Evolutionary conservation across 495 filamentous ascomycete genomes (phyloP).

Genomic region (Clavariopsis aquatica): DNA sequence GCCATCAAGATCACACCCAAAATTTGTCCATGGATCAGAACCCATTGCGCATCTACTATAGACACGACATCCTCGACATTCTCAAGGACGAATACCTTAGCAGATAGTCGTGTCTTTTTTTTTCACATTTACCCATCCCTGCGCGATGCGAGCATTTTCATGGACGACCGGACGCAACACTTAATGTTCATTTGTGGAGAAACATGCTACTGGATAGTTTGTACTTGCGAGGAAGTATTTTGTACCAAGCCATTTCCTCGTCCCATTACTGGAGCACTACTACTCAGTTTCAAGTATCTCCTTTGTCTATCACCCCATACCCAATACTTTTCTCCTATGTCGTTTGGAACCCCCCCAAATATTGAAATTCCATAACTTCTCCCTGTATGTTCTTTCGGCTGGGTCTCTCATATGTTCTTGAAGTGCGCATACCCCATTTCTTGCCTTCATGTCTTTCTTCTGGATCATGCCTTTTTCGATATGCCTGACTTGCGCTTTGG

Average conservation of each 20-base stretch:
- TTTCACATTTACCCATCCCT: neutral
- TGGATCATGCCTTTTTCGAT: constrained; percentile 10
- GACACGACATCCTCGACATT: neutral
- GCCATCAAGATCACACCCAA: neutral
- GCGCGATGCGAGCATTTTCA: constrained; percentile 4
- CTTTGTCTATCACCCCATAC: constrained; percentile 9
- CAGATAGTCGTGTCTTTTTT: neutral
- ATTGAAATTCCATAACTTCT: neutral
- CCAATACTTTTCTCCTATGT: constrained; percentile 16
- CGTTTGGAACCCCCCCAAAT: constrained; percentile 1
- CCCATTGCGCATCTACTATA: neutral
- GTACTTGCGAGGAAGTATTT: constrained; percentile 7
- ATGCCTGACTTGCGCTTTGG: neutral
- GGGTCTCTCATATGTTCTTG: constrained; percentile 3
- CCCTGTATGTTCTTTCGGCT: neutral
- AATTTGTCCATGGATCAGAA: neutral
- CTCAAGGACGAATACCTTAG: neutral
- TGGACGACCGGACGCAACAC: neutral
- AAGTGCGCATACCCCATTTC: constrained; percentile 18
- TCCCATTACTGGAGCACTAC: constrained; percentile 8
- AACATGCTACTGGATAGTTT: constrained; percentile 10
- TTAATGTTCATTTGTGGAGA: neutral
- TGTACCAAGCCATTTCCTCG: constrained; percentile 3
- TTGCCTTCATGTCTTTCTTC: neutral
- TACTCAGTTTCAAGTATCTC: neutral